These are phyloP conservation scores for Botrytis fabae DNA, from an alignment of 2,329 filamentous ascomycete species.

Conservation along the genomic window DNA sequence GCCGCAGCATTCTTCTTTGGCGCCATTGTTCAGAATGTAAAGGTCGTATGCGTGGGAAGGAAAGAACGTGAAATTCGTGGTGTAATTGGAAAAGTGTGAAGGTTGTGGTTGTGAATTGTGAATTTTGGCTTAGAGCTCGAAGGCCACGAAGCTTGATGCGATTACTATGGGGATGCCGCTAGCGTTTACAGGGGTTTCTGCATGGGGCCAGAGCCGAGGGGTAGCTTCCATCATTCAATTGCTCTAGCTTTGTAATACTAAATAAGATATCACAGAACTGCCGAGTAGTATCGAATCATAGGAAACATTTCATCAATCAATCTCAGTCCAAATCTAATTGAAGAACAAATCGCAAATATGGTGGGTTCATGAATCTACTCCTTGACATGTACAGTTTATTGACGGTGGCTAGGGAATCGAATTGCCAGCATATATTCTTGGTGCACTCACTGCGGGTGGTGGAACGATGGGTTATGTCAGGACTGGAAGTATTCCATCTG, in stretches of 20 bases:
- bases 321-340: not conserved
- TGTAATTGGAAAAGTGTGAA: constrained; percentile 21
- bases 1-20: constrained; percentile 49
- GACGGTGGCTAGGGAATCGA: constrained; percentile 44
- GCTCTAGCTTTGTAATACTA: constrained; percentile 8
- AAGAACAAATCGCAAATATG: constrained; percentile 32
- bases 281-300: not conserved
- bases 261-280: not conserved
- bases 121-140: constrained; percentile 17
- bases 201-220: constrained; percentile 20
- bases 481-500: constrained; percentile 82
- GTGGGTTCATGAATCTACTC: constrained; percentile 23
- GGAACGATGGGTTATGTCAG: constrained; percentile 84
- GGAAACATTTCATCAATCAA: not conserved
- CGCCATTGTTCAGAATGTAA: constrained; percentile 46
- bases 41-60: not conserved
- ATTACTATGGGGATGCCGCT: constrained; percentile 11
- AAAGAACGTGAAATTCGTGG: not conserved
- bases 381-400: constrained; percentile 1
- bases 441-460: constrained; percentile 79
- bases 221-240: constrained; percentile 14
- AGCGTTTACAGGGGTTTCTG: constrained; percentile 18
- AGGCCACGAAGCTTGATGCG: constrained; percentile 27
- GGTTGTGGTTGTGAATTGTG: constrained; percentile 17
- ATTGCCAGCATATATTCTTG: constrained; percentile 74